These are phyloP conservation scores for Melanomma pulvis-pyrius DNA, from an alignment of 495 filamentous ascomycete species.

Conservation along the genomic window DNA sequence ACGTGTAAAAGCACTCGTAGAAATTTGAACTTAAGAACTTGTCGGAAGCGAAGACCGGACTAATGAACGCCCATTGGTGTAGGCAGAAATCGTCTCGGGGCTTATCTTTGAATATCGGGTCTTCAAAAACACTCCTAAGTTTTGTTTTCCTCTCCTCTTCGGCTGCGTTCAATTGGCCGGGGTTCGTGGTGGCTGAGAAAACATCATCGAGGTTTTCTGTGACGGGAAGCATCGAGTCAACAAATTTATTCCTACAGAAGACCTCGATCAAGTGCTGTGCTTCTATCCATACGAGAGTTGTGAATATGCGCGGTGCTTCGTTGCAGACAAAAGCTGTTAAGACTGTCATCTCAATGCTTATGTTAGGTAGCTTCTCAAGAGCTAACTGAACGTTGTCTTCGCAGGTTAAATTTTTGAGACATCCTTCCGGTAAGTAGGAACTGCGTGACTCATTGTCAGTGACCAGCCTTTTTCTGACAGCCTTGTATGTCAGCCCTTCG, in stretches of 20 bases:
- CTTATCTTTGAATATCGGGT: no score
- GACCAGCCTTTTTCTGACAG: background rate
- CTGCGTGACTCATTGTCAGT: background rate
- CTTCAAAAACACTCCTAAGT: no score
- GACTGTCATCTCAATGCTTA: background rate
- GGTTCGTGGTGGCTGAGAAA: no score
- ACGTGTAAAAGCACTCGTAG: background rate
- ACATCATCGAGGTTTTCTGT: no score
- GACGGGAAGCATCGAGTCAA: constrained; percentile 4
- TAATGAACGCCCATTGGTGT: constrained; percentile 1
- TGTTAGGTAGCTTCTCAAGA: background rate
- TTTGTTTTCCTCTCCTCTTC: no score
- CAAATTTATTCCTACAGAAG: constrained; percentile 2
- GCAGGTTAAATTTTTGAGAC: background rate
- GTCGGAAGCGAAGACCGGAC: background rate
- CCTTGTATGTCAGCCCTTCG: no score
- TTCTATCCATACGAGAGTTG: background rate
- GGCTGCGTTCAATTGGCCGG: no score
- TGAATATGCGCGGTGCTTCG: background rate
- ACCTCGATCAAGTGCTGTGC: background rate
- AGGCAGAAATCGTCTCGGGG: no score
- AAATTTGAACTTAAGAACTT: no score
- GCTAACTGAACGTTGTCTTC: background rate
- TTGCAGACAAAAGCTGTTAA: constrained; percentile 9
- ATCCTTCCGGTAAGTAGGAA: background rate